Evolutionary conservation across 2,329 filamentous ascomycete species (phyloP).

Genomic region (Fusarium neocosmosporiellum): DNA sequence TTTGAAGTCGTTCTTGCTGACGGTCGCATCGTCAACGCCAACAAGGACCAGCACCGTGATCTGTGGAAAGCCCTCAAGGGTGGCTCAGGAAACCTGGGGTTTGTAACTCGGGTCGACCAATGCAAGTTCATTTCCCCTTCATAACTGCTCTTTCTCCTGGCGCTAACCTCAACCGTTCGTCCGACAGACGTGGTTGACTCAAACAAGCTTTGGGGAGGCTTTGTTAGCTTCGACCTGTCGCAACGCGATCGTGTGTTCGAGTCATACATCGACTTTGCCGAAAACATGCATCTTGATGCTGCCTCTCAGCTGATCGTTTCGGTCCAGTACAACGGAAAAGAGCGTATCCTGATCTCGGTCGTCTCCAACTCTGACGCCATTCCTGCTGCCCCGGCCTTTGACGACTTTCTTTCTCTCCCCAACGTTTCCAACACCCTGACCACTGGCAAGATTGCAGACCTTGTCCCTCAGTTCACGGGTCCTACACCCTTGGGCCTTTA

Average conservation of each 20-base stretch:
- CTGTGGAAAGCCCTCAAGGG: slow-evolving; percentile 60
- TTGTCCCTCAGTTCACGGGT: slow-evolving; percentile 47
- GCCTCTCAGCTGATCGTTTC: slow-evolving; percentile 46
- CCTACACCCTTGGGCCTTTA: slow-evolving; percentile 47
- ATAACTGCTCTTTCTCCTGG: background rate
- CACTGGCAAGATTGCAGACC: slow-evolving; percentile 40
- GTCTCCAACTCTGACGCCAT: slow-evolving; percentile 44
- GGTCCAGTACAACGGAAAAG: slow-evolving; percentile 32
- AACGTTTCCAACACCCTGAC: slow-evolving; percentile 38
- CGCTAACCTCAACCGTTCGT: background rate
- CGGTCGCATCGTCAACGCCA: slow-evolving; percentile 56
- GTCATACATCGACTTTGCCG: slow-evolving; percentile 44
- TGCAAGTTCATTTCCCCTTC: background rate
- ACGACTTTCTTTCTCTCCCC: slow-evolving; percentile 31
- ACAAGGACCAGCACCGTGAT: slow-evolving; percentile 49
- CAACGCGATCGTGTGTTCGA: slow-evolving; percentile 41
- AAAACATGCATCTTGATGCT: slow-evolving; percentile 41
- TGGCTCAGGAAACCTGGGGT: slow-evolving; percentile 60
- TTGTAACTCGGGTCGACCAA: slow-evolving; percentile 47
- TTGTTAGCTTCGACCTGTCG: slow-evolving; percentile 38
- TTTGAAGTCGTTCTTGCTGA: slow-evolving; percentile 57
- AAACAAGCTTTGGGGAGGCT: slow-evolving; percentile 46
- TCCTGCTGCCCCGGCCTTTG: slow-evolving; percentile 38
- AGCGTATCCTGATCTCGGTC: slow-evolving; percentile 33
- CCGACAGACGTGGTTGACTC: slow-evolving; percentile 26